Evolutionary conservation across 2,329 filamentous ascomycete genomes (phyloP), one percentile per base, ranked within the genome.

Genomic region (Colletotrichum coccodes): DNA sequence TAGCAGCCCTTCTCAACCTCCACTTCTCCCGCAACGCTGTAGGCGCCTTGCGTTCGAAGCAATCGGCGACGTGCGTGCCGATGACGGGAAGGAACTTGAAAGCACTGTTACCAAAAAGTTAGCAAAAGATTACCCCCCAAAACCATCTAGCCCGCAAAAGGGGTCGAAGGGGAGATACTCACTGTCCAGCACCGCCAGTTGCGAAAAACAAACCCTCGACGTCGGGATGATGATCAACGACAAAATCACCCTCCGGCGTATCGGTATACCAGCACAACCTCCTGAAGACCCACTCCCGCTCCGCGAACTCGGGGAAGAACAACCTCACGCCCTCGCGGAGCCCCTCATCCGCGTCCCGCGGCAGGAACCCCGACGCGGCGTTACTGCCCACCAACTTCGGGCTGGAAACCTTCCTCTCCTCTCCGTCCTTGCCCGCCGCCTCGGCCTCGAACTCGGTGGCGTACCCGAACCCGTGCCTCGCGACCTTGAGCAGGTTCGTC

Each of bases 331-430:
- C 88, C 2, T 79, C 76, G 0, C 87, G 82, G 68, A 89, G 84
- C 6, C 82, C 86, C 26, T 79, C 71, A 44, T 88, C 81, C 0
- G 86, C 89, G 71, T 90, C 89, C 83, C 91, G 91, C 87, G 91
- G 84, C 9, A 86, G 78, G 28, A 74, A 82, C 91, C 93, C 93
- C 95, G 11, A 94, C 92, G n/a, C 94, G 1, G 83, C 83, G 0
- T 86, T 79, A 0, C 75, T 73, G 1, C 30, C 0, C 61, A 54
- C 1, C 74, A 72, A 2, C 73, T 60, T 4, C 93, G 1, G 93
- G 88, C 0, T 93, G 92, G 3, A 95, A 78, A 68, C 53, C 16
- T 21, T 57, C 21, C 47, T 52, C 36, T 18, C 23, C 12, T 40
- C 40, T 1, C 18, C 18, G 3, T 6, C 36, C 59, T 3, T 26